Base-by-base conservation (phyloP, 2,329 filamentous ascomycete genomes). In the Penicillium oxalicum region DNA sequence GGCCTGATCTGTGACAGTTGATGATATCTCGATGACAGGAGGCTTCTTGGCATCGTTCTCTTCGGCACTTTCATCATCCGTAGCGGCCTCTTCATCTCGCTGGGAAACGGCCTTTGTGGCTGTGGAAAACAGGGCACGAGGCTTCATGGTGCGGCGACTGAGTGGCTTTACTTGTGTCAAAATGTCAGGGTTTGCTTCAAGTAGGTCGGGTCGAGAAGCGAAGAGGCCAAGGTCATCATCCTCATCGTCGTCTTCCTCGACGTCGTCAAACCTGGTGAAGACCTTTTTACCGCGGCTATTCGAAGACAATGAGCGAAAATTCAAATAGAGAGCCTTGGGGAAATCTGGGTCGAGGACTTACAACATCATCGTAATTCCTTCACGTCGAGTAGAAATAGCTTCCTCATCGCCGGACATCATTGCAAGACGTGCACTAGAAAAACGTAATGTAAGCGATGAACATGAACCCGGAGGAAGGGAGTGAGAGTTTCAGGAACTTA, bases 361-460 rank as follows among this genome's bases (percentile, higher is more conserved):
- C 80, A 84, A 83, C 5, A 78, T 72, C 59, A 78, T 83, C 44
- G 81, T 70, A 64, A 83, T 76, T 43, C 80, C 80, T 61, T 83
- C 77, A 13, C 78, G 74, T 39, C 75, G 74, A 12, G 72, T 62
- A 12, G 43, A 26, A n/a, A 25, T 5, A 12, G 7, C 5, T 8
- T 28, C 36, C 1, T 45, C 27, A 13, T 45, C 35, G n/a, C 7
- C 25, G 3, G 24, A 4, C 9, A 32, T 25, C 12, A 11, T 38
- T 9, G 24, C n/a, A 9, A 27, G 28, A 18, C 29, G 36, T 35
- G 36, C 44, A 26, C 8, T 13, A 8, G 6, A 4, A 40, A 5
- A 26, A 6, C n/a, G 34, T 44, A 44, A 42, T 25, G 9, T 25
- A 26, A 26, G 24, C 12, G 5, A 28, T 27, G 28, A 6, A 28